Evolutionary conservation across 2,329 filamentous ascomycete genomes (phyloP), one percentile per base, ranked within the genome.

Genomic region (Sporothrix sp.): DNA sequence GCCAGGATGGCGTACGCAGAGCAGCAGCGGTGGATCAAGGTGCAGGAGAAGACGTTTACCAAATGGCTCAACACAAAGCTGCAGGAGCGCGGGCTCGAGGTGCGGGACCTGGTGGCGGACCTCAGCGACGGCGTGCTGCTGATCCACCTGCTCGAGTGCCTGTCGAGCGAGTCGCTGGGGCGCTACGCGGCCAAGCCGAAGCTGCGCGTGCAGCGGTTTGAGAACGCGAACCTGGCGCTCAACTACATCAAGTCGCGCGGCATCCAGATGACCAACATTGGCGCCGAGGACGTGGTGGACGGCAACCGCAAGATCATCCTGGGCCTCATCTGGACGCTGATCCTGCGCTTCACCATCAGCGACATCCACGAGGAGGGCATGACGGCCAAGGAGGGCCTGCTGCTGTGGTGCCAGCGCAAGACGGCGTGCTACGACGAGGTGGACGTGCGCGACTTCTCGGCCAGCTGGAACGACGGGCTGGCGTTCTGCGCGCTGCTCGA

Each of bases 51-150:
- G 78, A 98, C 93, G 25, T 98, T 98, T 69, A 95, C 90, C 53
- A 98, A 97, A 87, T 98, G 93, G 93, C 80, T 98, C 59, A 98
- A 98, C 70, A 94, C 88, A 61, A 98, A 98, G 71, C 74, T 98
- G 61, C 84, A 85, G 66, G 77, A 74, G 54, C 81, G 91, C 59
- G 73, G 84, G 51, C 71, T 96, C 57, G 82, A 84, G 62, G 87
- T 97, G 62, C 83, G 87, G 63, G 87, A 96, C 67, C 76, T 98
- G 51, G 88, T 95, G 54, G 75, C 76, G 56, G 93, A 97, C 68
- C 79, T 98, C 53, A 91, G 87, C 62, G 90, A 97, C 71, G 93
- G 93, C 62, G 86, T 96, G 58, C 81, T 94, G 60, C 84, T 98
- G 58, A 95, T 98, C 64, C 93, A 98, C 69, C 82, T 98, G 45